Conservation (phyloP, 2,329 filamentous ascomycete genomes). For the Penicillium vulpinum region DNA sequence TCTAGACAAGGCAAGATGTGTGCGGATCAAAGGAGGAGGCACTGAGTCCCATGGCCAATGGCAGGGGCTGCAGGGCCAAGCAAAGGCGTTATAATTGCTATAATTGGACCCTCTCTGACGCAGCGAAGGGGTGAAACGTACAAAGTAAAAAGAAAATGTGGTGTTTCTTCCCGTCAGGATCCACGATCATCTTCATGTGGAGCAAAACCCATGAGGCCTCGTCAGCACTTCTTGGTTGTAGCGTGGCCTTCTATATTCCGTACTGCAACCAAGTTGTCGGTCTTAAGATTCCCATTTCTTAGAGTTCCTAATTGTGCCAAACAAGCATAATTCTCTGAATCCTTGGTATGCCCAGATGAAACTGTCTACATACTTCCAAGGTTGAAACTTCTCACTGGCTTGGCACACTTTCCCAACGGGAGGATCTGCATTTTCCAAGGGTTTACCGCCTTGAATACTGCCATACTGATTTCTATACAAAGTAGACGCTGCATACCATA, state of each 20-base stretch:
- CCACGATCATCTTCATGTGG: neutral
- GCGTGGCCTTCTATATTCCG: neutral
- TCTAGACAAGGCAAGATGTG: neutral
- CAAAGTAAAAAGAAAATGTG: too few relatives aligned
- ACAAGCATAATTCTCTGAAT: neutral
- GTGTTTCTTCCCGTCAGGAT: neutral
- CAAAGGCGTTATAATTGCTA: neutral
- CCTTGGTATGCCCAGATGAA: neutral
- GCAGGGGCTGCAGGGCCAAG: neutral
- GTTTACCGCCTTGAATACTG: neutral
- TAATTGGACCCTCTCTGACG: slow-evolving; percentile 2
- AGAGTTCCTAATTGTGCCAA: neutral
- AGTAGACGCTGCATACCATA: neutral
- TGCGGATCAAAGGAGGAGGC: neutral
- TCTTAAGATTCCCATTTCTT: neutral
- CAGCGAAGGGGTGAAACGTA: slow-evolving; percentile 3
- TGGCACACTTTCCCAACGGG: neutral
- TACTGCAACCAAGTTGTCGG: neutral
- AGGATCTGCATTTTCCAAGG: neutral
- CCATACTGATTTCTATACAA: neutral
- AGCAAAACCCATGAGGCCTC: neutral
- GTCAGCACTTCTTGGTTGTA: neutral
- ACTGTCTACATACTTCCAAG: neutral
- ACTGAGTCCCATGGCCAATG: neutral
- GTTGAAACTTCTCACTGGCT: neutral